These are phyloP conservation scores for Neoboletus brunneissimus DNA, from an alignment of 768 basidiomycete genomes.

Conservation along the genomic window DNA sequence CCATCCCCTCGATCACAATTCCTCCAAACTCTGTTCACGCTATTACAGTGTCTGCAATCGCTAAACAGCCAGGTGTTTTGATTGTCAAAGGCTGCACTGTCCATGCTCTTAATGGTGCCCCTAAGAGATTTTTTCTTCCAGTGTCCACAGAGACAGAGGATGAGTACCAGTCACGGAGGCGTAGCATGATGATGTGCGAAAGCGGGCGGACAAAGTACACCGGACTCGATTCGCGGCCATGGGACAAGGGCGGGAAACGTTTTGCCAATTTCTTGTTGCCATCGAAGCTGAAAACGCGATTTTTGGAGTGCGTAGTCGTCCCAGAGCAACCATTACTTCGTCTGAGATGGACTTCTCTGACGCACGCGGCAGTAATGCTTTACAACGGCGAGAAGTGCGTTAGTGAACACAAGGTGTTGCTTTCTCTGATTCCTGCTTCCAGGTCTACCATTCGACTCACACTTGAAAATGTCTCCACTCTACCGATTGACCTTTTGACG, in stretches of 20 bases:
- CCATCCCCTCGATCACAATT: constrained; percentile 55
- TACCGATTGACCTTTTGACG: constrained; percentile 83
- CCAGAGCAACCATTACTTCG: constrained; percentile 85
- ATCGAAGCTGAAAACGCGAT: constrained; percentile 39
- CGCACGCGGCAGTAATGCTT: constrained; percentile 91
- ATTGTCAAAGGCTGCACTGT: constrained; percentile 75
- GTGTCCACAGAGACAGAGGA: constrained; percentile 71
- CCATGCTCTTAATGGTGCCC: constrained; percentile 68
- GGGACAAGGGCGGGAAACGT: constrained; percentile 51
- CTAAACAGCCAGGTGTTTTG: constrained; percentile 63
- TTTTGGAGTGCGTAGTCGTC: constrained; percentile 80
- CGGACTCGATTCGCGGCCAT: constrained; percentile 70
- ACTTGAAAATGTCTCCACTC: constrained; percentile 82
- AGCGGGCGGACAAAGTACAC: constrained; percentile 66
- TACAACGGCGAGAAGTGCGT: constrained; percentile 90
- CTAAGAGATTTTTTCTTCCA: constrained; percentile 74
- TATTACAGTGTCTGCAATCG: constrained; percentile 65
- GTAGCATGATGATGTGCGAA: constrained; percentile 63
- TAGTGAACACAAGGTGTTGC: neutral
- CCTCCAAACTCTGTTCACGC: constrained; percentile 75
- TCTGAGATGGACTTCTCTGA: constrained; percentile 84
- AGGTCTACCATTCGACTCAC: constrained; percentile 85
- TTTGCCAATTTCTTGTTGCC: constrained; percentile 26
- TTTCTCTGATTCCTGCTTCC: constrained; percentile 5
- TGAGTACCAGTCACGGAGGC: constrained; percentile 51